Percentiles rank a stretch among this genome's conserved stretches.
Evolutionary conservation across 2,329 filamentous ascomycete genomes (phyloP).

Genomic region (Botrytis medusae): DNA sequence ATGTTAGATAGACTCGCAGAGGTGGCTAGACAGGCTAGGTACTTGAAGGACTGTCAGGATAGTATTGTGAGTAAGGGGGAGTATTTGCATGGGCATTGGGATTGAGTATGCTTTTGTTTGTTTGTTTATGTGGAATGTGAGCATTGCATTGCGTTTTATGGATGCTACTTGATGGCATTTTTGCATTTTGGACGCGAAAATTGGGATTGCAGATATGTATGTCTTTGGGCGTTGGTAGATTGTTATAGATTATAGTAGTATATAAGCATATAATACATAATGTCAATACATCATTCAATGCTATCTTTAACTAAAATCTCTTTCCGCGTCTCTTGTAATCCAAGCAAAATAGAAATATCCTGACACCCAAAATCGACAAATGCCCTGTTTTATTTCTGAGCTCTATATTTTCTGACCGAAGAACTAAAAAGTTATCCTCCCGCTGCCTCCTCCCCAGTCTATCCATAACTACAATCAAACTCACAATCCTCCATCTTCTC

Average conservation of each 20-base stretch:
- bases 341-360: not conserved
- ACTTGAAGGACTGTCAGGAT: constrained; percentile 72
- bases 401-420: not conserved
- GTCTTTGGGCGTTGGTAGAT: not conserved
- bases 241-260: not conserved
- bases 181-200: not conserved
- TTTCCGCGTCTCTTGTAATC: no score
- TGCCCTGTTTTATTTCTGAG: not conserved
- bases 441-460: no score
- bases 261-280: constrained; percentile 1
- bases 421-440: no score
- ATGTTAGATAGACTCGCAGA: constrained; percentile 76
- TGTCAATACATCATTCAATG: not conserved
- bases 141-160: not conserved
- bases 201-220: not conserved
- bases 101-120: not conserved
- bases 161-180: not conserved
- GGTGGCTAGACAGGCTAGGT: constrained; percentile 74
- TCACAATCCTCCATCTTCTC: no score
- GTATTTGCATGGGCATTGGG: constrained; percentile 29
- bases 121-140: not conserved
- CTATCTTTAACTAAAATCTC: not conserved
- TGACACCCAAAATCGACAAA: not conserved
- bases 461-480: no score
- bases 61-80: constrained; percentile 39